phyloP scores from a whole-genome alignment of 306 rosid species.

The Corylus americana region DNA sequence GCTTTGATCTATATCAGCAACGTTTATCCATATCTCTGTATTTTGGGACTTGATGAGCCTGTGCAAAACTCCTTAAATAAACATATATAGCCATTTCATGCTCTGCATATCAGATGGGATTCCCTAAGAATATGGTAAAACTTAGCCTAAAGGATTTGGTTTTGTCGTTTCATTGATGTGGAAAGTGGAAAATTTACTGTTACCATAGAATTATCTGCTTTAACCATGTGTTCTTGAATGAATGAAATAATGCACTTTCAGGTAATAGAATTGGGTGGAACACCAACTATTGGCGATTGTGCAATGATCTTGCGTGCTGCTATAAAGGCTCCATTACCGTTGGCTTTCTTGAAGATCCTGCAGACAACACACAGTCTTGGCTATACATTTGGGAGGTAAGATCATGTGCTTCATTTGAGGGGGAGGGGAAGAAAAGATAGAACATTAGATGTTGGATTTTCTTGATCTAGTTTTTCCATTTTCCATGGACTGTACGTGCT shows the following conservation, averaged over 20 bases:
- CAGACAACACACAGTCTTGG: slow-evolving; percentile 86
- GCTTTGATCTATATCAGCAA: not conserved
- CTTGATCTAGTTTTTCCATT: slow-evolving; percentile 3
- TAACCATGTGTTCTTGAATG: not conserved
- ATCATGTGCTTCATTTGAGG: slow-evolving; percentile 23
- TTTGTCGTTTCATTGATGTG: not conserved
- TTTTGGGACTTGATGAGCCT: not conserved
- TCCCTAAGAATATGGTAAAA: not conserved
- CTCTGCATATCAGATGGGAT: not conserved
- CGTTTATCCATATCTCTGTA: not conserved
- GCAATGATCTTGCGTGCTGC: slow-evolving; percentile 90
- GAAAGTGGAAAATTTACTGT: not conserved
- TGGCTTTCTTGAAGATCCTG: slow-evolving; percentile 83
- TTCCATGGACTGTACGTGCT: not conserved
- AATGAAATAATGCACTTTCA: slow-evolving; percentile 40
- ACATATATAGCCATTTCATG: not conserved
- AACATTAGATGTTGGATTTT: not conserved
- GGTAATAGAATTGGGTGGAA: slow-evolving; percentile 90
- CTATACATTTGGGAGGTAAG: slow-evolving; percentile 84
- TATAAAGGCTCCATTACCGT: slow-evolving; percentile 79
- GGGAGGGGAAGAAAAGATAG: not conserved
- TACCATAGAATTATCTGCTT: not conserved
- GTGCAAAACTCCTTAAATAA: not conserved
- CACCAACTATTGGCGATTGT: slow-evolving; percentile 91
- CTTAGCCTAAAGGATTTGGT: not conserved